Conservation (phyloP, 1,284 basidiomycete genomes). For the Dichomitus squalens region DNA sequence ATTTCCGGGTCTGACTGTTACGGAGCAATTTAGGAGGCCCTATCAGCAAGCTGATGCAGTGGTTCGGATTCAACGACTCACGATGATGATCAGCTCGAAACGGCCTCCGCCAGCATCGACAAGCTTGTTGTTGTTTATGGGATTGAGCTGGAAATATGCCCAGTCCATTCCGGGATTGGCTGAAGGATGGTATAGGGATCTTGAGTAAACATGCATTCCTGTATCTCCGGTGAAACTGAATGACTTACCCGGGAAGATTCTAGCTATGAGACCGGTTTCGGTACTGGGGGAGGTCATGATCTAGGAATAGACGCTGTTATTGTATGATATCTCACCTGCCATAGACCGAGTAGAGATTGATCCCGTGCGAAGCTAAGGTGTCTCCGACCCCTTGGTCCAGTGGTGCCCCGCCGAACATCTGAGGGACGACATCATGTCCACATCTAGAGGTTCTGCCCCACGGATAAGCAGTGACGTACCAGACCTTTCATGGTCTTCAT, state of each 20-base stretch:
- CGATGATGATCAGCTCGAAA: too few relatives aligned
- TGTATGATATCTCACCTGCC: neutral
- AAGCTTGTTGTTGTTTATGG: too few relatives aligned
- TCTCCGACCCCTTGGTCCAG: slow-evolving; percentile 12
- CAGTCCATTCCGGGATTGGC: slow-evolving; percentile 26
- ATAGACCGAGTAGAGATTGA: slow-evolving; percentile 5
- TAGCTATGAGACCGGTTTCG: slow-evolving; percentile 25
- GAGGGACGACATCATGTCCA: neutral
- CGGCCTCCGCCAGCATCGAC: too few relatives aligned
- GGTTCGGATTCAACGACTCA: too few relatives aligned
- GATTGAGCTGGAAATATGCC: slow-evolving; percentile 22
- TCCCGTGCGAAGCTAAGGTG: slow-evolving; percentile 10
- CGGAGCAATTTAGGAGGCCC: too few relatives aligned
- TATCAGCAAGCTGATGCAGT: too few relatives aligned
- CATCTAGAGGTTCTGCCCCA: too few relatives aligned
- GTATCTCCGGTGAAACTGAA: too few relatives aligned
- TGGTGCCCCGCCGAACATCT: slow-evolving; percentile 5
- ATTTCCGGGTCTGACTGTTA: slow-evolving; percentile 17
- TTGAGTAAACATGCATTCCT: too few relatives aligned
- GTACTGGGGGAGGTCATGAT: too few relatives aligned
- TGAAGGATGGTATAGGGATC: neutral
- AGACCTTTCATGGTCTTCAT: slow-evolving; percentile 22
- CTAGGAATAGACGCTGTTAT: too few relatives aligned
- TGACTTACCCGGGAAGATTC: slow-evolving; percentile 20
- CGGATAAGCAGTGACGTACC: neutral